A percentile compares a stretch with the other conserved stretches of the same genome.
Evolutionary conservation across 2,329 filamentous ascomycete genomes (phyloP).

Genomic region (Fusarium subtropicale): DNA sequence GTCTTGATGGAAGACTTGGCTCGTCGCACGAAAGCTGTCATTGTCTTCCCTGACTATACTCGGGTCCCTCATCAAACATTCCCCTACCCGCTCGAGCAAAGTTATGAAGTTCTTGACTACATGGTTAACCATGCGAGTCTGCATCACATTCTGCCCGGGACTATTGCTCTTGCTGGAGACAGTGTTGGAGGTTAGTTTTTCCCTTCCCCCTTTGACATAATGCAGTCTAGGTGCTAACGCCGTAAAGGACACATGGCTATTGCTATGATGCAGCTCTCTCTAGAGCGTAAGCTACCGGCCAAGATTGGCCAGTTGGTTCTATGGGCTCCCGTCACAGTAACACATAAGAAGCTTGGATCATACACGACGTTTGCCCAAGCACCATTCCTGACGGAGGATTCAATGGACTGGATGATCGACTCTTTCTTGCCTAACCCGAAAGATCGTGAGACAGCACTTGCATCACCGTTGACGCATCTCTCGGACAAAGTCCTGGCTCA

Average conservation of each 20-base stretch:
- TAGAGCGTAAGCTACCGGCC: not conserved
- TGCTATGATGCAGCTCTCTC: not conserved
- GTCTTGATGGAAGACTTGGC: constrained; percentile 2
- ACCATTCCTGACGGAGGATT: not conserved
- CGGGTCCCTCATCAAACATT: not conserved
- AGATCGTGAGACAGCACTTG: not conserved
- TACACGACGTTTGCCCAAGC: not conserved
- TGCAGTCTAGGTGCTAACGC: not conserved
- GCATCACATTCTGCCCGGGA: not conserved
- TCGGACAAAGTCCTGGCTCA: not conserved
- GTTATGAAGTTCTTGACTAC: not conserved
- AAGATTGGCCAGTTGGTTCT: not conserved
- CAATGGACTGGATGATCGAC: not conserved
- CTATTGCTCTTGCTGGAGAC: not conserved
- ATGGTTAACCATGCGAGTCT: not conserved
- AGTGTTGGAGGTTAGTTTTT: not conserved
- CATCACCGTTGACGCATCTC: not conserved
- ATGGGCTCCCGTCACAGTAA: not conserved
- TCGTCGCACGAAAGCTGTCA: not conserved
- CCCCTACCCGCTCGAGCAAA: not conserved
- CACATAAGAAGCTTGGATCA: not conserved
- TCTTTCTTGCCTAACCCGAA: not conserved
- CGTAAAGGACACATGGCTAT: not conserved
- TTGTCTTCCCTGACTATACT: not conserved
- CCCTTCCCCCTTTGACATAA: not conserved